Conservation (phyloP, 495 filamentous ascomycete species). For the Aspergillus kassunensis region DNA sequence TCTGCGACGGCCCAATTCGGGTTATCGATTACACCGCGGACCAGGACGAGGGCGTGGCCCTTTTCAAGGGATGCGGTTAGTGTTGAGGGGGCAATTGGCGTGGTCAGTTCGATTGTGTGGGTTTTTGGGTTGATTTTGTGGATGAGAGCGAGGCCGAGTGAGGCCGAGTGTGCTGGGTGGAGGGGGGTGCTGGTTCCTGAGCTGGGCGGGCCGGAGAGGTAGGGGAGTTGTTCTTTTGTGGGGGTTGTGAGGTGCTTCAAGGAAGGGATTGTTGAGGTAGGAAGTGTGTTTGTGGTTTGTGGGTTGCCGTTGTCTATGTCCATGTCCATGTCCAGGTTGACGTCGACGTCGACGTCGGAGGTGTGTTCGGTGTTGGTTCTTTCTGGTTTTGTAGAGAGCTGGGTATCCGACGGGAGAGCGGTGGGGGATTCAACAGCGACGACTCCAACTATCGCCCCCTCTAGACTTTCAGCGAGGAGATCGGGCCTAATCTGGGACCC, state of each 20-base stretch:
- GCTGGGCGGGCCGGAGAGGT: constrained; percentile 35
- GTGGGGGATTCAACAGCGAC: constrained; percentile 47
- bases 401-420: constrained; percentile 16
- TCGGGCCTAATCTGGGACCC: constrained; percentile 45
- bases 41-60: constrained; percentile 43
- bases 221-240: constrained; percentile 37
- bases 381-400: not conserved
- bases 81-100: constrained; percentile 38
- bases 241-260: constrained; percentile 26
- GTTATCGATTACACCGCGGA: constrained; percentile 50
- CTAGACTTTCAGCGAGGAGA: constrained; percentile 48
- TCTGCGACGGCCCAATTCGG: constrained; percentile 50
- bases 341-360: constrained; percentile 23
- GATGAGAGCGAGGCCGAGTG: constrained; percentile 50
- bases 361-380: constrained; percentile 5
- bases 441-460: constrained; percentile 56
- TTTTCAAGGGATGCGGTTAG: constrained; percentile 32
- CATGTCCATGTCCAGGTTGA: not conserved
- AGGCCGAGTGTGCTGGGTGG: constrained; percentile 40
- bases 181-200: constrained; percentile 37
- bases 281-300: not conserved
- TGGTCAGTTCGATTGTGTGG: constrained; percentile 43
- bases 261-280: not conserved
- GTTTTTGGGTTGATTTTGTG: constrained; percentile 40
- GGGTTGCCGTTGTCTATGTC: not conserved